Evolutionary conservation across 2,329 filamentous ascomycete genomes (phyloP).

Genomic region (Colletotrichum tofieldiae): DNA sequence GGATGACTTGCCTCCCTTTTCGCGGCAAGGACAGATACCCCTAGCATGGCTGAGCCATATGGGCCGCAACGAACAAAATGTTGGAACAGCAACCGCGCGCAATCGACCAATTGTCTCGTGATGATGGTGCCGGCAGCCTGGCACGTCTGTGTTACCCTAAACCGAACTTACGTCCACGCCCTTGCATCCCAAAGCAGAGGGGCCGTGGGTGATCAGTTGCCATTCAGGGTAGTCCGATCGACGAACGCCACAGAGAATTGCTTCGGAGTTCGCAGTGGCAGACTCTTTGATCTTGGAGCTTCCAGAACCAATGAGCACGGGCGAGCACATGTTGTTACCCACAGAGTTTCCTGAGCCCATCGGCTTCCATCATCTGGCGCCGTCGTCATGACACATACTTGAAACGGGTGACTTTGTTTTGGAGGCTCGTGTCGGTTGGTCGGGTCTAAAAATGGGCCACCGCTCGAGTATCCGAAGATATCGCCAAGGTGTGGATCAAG

Average conservation of each 20-base stretch:
- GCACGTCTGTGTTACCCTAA: neutral
- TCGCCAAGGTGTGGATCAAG: neutral
- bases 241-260: neutral
- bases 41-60: constrained; percentile 40
- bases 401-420: constrained; percentile 22
- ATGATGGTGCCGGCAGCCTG: constrained; percentile 2
- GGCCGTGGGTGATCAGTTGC: constrained; percentile 17
- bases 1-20: constrained; percentile 13
- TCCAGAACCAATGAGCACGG: neutral
- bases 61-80: constrained; percentile 31
- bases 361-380: constrained; percentile 22
- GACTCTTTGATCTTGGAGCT: neutral
- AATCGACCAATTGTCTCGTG: constrained; percentile 14
- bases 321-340: neutral
- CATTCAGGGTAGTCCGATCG: constrained; percentile 17
- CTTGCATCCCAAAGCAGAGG: constrained; percentile 9
- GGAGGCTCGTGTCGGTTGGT: neutral
- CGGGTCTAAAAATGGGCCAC: neutral
- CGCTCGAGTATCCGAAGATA: neutral
- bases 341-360: constrained; percentile 5
- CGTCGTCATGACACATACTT: constrained; percentile 24
- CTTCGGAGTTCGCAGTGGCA: constrained; percentile 2
- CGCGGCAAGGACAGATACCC: constrained; percentile 32
- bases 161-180: constrained; percentile 11
- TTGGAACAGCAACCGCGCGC: constrained; percentile 27